Conservation (phyloP, 805 yeast species). For the Lachancea dasiensis region DNA sequence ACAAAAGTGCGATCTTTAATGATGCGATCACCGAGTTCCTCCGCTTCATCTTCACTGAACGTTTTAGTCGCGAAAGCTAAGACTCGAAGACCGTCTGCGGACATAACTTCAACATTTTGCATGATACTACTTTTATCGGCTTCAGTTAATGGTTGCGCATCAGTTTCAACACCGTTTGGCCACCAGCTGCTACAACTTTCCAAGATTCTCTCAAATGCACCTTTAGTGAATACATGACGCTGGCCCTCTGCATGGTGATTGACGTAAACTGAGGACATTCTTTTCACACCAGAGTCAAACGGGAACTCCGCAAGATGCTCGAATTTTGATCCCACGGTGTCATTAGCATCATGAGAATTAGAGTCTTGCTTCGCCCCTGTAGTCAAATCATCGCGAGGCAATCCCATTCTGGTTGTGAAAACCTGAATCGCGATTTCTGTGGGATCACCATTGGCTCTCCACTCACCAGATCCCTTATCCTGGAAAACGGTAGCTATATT, state of each 20-base stretch:
- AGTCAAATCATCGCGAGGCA: too few species aligned
- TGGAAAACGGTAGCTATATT: constrained; percentile 65
- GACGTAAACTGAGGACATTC: constrained; percentile 66
- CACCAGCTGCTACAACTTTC: constrained; percentile 51
- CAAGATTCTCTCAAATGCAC: constrained; percentile 79
- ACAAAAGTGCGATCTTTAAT: constrained; percentile 32
- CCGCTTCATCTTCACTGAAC: constrained; percentile 28
- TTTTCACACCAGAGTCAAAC: constrained; percentile 77
- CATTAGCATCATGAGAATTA: constrained; percentile 44
- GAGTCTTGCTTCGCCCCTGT: constrained; percentile 17
- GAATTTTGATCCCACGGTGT: too few species aligned
- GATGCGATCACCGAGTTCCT: constrained; percentile 23
- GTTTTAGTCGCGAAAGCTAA: constrained; percentile 60
- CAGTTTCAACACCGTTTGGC: constrained; percentile 43
- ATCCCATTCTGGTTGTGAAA: constrained; percentile 53
- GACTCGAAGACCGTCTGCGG: constrained; percentile 80
- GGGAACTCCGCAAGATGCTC: constrained; percentile 72
- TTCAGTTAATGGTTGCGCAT: constrained; percentile 48
- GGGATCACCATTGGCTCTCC: constrained; percentile 86
- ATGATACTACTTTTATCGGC: constrained; percentile 42
- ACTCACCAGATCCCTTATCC: constrained; percentile 39
- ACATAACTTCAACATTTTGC: constrained; percentile 56
- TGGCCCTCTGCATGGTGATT: constrained; percentile 42
- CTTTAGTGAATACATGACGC: constrained; percentile 67
- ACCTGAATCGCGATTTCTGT: constrained; percentile 87